These are phyloP conservation scores for Hygrocybe punicea DNA, from an alignment of 768 basidiomycete species.

Conservation along the genomic window DNA sequence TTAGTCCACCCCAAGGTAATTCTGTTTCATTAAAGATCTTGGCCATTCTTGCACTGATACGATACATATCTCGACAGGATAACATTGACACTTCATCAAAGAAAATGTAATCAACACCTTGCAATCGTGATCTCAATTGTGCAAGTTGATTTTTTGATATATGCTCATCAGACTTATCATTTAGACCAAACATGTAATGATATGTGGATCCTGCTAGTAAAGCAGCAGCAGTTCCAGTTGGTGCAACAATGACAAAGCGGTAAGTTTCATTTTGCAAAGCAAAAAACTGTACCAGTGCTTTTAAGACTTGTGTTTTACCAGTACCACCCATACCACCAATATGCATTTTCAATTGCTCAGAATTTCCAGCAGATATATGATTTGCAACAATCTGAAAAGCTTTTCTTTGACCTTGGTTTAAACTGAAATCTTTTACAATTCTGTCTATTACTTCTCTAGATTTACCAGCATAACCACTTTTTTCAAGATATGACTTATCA, in stretches of 20 bases:
- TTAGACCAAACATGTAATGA: conserved; percentile 15
- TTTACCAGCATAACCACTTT: conserved; percentile 2
- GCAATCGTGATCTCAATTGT: conserved; percentile 6
- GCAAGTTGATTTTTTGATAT: conserved; percentile 1
- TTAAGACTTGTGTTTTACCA: conserved; percentile 33
- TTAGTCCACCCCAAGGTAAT: conserved; percentile 34
- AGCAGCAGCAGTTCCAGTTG: conserved; percentile 27
- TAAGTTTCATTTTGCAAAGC: conserved; percentile 20
- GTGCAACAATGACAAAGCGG: conserved; percentile 25
- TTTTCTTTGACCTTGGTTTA: conserved; percentile 23
- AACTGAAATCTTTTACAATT: conserved; percentile 10
- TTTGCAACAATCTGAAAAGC: conserved; percentile 33
- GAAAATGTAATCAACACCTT: conserved; percentile 28
- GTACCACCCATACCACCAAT: conserved; percentile 35
- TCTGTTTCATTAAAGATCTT: conserved; percentile 13
- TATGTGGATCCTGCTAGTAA: conserved; percentile 26
- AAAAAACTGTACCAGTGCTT: conserved; percentile 26
- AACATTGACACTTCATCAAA: conserved; percentile 38
- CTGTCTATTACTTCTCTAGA: conserved; percentile 10
- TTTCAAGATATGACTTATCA: conserved; percentile 18
- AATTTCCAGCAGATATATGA: conserved; percentile 14
- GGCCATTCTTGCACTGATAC: conserved; percentile 27
- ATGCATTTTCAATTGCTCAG: conserved; percentile 32
- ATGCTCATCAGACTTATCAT: neutral
- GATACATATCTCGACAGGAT: conserved; percentile 29